These are phyloP conservation scores for Trichoderma citrinoviride DNA, from an alignment of 2,329 filamentous ascomycete genomes.

Conservation along the genomic window DNA sequence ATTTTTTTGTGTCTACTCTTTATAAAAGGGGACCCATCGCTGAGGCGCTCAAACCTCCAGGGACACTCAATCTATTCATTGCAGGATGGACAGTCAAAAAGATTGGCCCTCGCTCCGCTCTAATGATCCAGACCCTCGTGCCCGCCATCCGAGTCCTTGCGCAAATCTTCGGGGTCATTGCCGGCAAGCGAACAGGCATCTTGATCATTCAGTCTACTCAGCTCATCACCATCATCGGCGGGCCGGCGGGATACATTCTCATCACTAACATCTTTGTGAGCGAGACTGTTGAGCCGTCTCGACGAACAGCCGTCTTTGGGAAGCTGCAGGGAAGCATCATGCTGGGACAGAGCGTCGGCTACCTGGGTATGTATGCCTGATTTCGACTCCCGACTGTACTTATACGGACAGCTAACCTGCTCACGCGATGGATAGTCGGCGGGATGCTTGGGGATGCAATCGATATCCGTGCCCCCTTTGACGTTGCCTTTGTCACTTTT, in stretches of 20 bases:
- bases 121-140: constrained; percentile 62
- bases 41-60: constrained; percentile 16
- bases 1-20: background rate
- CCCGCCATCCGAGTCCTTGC: constrained; percentile 61
- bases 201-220: constrained; percentile 66
- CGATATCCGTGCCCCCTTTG: constrained; percentile 63
- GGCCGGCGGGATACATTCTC: constrained; percentile 66
- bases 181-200: constrained; percentile 62
- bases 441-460: constrained; percentile 63
- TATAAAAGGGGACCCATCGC: background rate
- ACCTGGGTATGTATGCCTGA: constrained; percentile 43
- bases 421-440: constrained; percentile 47
- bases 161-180: constrained; percentile 63
- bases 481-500: constrained; percentile 59
- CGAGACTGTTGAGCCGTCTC: constrained; percentile 58
- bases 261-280: constrained; percentile 67
- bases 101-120: constrained; percentile 60
- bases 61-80: constrained; percentile 63
- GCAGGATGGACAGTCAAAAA: constrained; percentile 65
- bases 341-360: constrained; percentile 64
- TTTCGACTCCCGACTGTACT: too few relatives aligned
- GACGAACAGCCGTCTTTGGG: constrained; percentile 64
- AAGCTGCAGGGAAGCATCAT: constrained; percentile 64
- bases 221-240: constrained; percentile 65
- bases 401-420: background rate